phyloP scores from a whole-genome alignment of 495 filamentous ascomycete species.

The Xylaria palmicola region DNA sequence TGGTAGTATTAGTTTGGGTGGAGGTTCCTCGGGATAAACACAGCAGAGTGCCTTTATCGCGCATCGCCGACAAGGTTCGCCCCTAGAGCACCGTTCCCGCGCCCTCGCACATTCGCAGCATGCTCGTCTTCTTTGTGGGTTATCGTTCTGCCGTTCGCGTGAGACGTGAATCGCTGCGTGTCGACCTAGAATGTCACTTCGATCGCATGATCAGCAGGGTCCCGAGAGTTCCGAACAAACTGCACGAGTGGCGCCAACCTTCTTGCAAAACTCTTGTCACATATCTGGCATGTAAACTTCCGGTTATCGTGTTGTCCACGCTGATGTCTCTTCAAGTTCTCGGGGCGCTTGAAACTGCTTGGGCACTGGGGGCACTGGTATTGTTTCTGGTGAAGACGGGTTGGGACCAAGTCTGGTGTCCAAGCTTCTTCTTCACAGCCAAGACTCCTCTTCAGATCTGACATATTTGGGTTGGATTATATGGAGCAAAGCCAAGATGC shows the following conservation, averaged over 20 bases:
- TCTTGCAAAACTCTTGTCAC: conserved; percentile 65
- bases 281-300: conserved; percentile 65
- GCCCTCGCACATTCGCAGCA: conserved; percentile 57
- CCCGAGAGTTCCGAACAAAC: background rate
- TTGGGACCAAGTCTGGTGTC: background rate
- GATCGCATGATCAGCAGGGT: conserved; percentile 8
- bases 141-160: conserved; percentile 42
- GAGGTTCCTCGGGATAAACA: conserved; percentile 41
- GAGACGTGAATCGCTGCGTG: conserved; percentile 54
- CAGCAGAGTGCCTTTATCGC: conserved; percentile 52
- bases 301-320: conserved; percentile 71
- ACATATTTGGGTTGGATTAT: background rate
- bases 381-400: conserved; percentile 22
- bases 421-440: background rate
- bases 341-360: conserved; percentile 62
- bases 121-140: conserved; percentile 51
- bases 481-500: conserved; percentile 1
- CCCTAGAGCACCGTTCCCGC: conserved; percentile 57
- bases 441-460: background rate
- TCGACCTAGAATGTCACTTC: conserved; percentile 56
- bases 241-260: conserved; percentile 35
- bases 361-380: conserved; percentile 51
- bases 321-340: conserved; percentile 71
- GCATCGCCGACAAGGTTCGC: conserved; percentile 53
- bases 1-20: conserved; percentile 1